Evolutionary conservation across 768 basidiomycete genomes (phyloP), one percentile per base, ranked within the genome.

Genomic region (Scleroderma bovista): DNA sequence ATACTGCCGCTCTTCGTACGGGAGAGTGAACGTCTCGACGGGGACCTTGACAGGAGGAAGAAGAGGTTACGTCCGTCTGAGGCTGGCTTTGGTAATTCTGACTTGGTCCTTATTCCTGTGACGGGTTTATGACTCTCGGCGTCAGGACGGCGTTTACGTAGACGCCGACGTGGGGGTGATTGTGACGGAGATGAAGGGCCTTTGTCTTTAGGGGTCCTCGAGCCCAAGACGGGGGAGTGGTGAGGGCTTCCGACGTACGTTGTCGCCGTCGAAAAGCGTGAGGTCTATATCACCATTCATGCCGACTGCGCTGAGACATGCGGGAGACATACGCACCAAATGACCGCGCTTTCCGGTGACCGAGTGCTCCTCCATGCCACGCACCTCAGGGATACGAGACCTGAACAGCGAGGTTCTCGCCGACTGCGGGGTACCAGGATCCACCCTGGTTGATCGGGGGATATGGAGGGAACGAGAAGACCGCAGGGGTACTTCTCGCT

Each of bases 231-330:
- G 41, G 22, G 40, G 33, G 34, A 24, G 40, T 38, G 52, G 10
- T 49, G 61, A 9, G 41, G 19, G 3, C 47, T 22, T 17, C 19
- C 59, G 16, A 69, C 50, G 38, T 61, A 60, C 40, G 63, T 57
- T 31, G 60, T 63, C 6, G 69, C 66, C 22, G 57, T 56, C 26
- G 69, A 70, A 48, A 71, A 71, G 16, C 65, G 69, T 9, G 69
- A 70, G 38, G 40, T 55, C 70, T 69, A 17, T 10, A 34, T 23
- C 13, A 36, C 23, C 39, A 37, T 15, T 29, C 9, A 56, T 40
- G 3, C 26, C 37, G 20, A 3, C 26, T 17, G n/a, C 23, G 13
- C 15, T 13, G 9, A 22, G 13, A 23, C 26, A 15, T 6, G 6
- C 26, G 3, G n/a, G 22, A 6, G 24, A 22, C 66, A 47, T 47